phyloP scores from a whole-genome alignment of 73 alveolate genomes.

The Tetrahymena thermophila region DNA sequence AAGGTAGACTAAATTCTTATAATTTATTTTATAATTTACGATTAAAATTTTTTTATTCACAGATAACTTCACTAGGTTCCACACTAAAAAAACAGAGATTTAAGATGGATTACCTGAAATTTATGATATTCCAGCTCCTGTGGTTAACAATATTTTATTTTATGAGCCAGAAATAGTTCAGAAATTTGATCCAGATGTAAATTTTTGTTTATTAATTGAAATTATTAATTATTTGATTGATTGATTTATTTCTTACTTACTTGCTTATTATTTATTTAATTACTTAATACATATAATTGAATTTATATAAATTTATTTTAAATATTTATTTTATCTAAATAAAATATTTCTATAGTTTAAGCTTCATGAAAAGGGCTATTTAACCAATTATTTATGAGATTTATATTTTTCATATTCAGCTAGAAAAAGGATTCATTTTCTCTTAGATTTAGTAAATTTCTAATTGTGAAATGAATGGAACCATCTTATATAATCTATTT shows the following conservation, averaged over 20 bases:
- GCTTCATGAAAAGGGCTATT: background rate
- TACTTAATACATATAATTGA: too few species aligned
- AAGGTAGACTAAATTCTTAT: background rate
- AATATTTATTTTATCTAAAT: too few species aligned
- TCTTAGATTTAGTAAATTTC: background rate
- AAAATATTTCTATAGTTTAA: background rate
- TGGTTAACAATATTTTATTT: constrained; percentile 43
- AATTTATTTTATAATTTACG: too few species aligned
- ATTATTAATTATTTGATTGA: too few species aligned
- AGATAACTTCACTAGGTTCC: constrained; percentile 19
- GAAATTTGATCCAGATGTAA: constrained; percentile 12
- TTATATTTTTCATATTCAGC: background rate
- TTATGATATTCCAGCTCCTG: constrained; percentile 45
- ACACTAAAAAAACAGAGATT: constrained; percentile 24
- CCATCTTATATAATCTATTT: background rate
- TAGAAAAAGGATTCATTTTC: background rate
- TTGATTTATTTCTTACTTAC: background rate
- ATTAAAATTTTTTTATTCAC: too few species aligned
- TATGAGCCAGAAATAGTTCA: constrained; percentile 19
- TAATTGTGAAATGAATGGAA: background rate
- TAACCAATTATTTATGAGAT: background rate
- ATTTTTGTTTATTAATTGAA: background rate
- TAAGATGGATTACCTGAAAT: constrained; percentile 47
- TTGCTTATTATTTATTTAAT: too few species aligned
- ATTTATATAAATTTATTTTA: too few species aligned